These are phyloP conservation scores for Cladophialophora yegresii DNA, from an alignment of 2,329 filamentous ascomycete genomes.

Conservation along the genomic window DNA sequence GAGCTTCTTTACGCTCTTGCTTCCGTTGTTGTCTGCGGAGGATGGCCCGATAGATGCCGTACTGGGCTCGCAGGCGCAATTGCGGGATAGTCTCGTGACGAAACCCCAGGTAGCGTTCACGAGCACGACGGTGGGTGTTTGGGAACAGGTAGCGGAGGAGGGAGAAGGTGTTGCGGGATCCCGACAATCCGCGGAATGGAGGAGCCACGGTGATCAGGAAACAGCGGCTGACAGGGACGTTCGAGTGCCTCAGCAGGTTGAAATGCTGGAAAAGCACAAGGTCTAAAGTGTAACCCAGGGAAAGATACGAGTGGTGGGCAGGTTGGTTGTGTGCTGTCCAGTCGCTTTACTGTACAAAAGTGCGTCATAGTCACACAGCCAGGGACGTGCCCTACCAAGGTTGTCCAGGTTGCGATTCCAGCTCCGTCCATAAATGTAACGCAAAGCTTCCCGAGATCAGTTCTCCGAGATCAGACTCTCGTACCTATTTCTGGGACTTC, in stretches of 20 bases:
- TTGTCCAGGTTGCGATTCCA: not conserved
- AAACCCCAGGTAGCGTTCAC: constrained; percentile 67
- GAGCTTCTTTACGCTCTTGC: constrained; percentile 52
- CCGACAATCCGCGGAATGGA: constrained; percentile 26
- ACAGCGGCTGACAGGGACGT: not conserved
- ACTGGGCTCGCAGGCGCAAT: constrained; percentile 71
- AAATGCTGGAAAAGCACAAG: not conserved
- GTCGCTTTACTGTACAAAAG: not conserved
- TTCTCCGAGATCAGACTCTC: not conserved
- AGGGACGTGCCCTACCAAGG: too few relatives aligned
- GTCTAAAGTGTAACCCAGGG: not conserved
- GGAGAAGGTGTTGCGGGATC: constrained; percentile 37
- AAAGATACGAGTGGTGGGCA: not conserved
- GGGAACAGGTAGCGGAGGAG: constrained; percentile 70
- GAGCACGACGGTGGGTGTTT: constrained; percentile 63
- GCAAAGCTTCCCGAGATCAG: not conserved
- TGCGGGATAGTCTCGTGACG: constrained; percentile 73
- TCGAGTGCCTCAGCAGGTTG: not conserved
- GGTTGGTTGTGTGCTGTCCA: not conserved
- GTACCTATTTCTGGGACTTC: too few relatives aligned
- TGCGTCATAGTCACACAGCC: not conserved
- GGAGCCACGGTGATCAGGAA: constrained; percentile 23
- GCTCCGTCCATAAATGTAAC: not conserved
- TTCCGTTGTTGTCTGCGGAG: constrained; percentile 63
- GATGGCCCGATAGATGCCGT: constrained; percentile 73